Percentiles rank a stretch among this genome's conserved stretches.
Evolutionary conservation across 306 rosid genomes (phyloP).

Genomic region (Fragaria ananassa): DNA sequence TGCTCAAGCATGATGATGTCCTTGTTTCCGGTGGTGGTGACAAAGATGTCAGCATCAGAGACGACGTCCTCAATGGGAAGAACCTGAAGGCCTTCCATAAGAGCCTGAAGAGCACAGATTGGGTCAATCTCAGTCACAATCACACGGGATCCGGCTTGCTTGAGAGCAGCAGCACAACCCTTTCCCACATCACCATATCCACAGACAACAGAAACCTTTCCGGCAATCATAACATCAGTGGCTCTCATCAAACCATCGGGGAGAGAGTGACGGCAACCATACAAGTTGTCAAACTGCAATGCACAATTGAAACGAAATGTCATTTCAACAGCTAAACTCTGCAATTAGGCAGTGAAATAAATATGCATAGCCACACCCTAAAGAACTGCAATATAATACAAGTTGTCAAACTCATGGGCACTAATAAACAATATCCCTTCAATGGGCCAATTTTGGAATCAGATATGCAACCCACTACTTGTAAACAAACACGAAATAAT

Average conservation of each 20-base stretch:
- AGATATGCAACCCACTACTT: not conserved
- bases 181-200: slow-evolving; percentile 98
- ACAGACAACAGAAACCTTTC: slow-evolving; percentile 75
- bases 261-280: slow-evolving; percentile 98
- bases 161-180: slow-evolving; percentile 94
- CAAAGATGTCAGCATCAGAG: slow-evolving; percentile 73
- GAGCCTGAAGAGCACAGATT: slow-evolving; percentile 95
- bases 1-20: slow-evolving; percentile 81
- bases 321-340: not conserved
- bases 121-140: slow-evolving; percentile 93
- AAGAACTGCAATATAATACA: not conserved
- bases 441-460: not conserved
- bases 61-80: slow-evolving; percentile 59
- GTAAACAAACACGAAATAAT: not conserved
- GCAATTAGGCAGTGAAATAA: not conserved
- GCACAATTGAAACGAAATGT: not conserved
- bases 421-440: not conserved
- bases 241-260: slow-evolving; percentile 99
- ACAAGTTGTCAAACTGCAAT: slow-evolving; percentile 86
- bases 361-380: not conserved
- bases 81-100: slow-evolving; percentile 87
- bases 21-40: slow-evolving; percentile 96
- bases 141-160: slow-evolving; percentile 94
- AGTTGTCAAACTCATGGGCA: not conserved
- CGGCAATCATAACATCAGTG: slow-evolving; percentile 96